These are phyloP conservation scores for Kwoniella mangroviensis DNA, from an alignment of 768 basidiomycete species.

Conservation along the genomic window DNA sequence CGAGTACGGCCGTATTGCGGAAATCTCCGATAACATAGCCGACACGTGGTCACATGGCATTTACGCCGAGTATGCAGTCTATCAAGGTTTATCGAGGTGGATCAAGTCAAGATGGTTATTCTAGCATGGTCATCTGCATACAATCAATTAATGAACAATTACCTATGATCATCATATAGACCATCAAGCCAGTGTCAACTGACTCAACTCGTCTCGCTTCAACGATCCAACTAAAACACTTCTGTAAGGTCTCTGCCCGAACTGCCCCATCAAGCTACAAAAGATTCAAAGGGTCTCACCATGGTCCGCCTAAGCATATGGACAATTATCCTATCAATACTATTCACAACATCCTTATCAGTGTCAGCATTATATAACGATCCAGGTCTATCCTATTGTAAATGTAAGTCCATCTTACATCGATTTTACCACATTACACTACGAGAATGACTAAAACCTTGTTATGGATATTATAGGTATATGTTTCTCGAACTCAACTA, in stretches of 20 bases:
- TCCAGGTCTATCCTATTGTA: slow-evolving; percentile 55
- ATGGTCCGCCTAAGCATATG: background rate
- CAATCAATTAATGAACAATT: too few species aligned
- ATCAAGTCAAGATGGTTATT: too few species aligned
- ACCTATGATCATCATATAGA: background rate
- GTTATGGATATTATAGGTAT: slow-evolving; percentile 66
- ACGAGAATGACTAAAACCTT: too few species aligned
- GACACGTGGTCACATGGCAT: background rate
- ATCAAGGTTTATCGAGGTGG: too few species aligned
- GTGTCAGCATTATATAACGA: slow-evolving; percentile 45
- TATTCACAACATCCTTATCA: slow-evolving; percentile 1
- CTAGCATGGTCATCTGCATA: background rate
- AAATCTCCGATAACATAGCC: background rate
- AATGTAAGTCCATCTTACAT: slow-evolving; percentile 42
- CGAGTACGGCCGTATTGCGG: slow-evolving; percentile 1
- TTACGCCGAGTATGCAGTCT: background rate
- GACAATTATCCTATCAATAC: background rate
- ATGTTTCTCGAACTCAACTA: slow-evolving; percentile 88
- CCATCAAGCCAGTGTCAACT: background rate
- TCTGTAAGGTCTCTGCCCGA: too few species aligned
- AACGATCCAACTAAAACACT: too few species aligned
- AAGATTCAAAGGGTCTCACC: background rate
- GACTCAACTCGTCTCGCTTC: background rate
- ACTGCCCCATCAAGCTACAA: too few species aligned
- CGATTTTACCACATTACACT: too few species aligned